phyloP scores from a whole-genome alignment of 2,329 filamentous ascomycete genomes.

The Curvularia lunata region DNA sequence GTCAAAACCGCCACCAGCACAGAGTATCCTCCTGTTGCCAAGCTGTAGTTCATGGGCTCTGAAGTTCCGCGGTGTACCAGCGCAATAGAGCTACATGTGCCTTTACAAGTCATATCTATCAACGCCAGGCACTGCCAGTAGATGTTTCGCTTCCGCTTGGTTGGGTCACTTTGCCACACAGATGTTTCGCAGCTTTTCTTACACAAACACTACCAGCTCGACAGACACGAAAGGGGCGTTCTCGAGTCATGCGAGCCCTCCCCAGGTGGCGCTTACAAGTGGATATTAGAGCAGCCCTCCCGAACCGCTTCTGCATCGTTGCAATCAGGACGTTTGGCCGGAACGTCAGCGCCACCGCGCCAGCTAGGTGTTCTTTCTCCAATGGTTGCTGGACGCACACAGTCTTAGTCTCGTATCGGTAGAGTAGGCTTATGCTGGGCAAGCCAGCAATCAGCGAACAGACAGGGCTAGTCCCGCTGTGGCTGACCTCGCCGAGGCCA shows the following conservation, averaged over 20 bases:
- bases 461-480: constrained; percentile 6
- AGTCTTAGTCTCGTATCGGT: neutral
- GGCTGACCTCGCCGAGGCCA: constrained; percentile 7
- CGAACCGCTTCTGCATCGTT: constrained; percentile 10
- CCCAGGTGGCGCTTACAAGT: neutral
- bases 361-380: neutral
- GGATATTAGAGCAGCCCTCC: constrained; percentile 3
- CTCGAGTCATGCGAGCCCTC: neutral
- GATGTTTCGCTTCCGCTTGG: constrained; percentile 4
- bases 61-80: neutral
- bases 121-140: neutral
- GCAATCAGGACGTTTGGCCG: constrained; percentile 2
- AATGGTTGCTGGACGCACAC: neutral
- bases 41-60: neutral
- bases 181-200: neutral
- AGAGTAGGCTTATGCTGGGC: neutral
- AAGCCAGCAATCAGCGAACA: neutral
- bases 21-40: neutral
- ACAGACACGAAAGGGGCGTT: neutral
- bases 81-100: neutral
- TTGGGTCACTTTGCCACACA: constrained; percentile 9
- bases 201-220: neutral
- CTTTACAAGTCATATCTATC: neutral
- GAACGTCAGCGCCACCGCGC: constrained; percentile 1
- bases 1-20: constrained; percentile 1